phyloP scores from a whole-genome alignment of 1,284 basidiomycete species.

The Leccinum ponderosum region DNA sequence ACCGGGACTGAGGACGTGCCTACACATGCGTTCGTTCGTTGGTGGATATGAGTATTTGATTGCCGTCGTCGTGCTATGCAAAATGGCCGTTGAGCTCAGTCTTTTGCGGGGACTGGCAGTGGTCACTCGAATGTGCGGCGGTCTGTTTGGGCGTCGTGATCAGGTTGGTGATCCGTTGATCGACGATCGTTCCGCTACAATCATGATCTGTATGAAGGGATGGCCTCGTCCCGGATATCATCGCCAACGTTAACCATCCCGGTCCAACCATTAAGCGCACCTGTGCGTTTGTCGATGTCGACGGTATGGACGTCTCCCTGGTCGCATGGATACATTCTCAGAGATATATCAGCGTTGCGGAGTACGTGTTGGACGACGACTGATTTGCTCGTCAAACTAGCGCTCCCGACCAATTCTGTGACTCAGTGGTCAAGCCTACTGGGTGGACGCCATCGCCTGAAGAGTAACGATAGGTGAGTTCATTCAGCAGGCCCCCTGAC shows the following conservation, averaged over 20 bases:
- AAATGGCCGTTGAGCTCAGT: neutral
- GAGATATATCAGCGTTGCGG: neutral
- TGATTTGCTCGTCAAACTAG: neutral
- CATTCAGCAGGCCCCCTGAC: neutral
- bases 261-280: neutral
- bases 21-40: neutral
- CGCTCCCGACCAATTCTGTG: neutral
- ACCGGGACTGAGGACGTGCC: too few species aligned
- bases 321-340: neutral
- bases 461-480: neutral
- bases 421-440: slow-evolving; percentile 1
- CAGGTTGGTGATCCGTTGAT: neutral
- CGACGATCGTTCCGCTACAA: neutral
- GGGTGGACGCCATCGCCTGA: neutral
- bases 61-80: neutral
- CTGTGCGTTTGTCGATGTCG: neutral
- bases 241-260: neutral
- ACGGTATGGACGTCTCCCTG: neutral
- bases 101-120: neutral
- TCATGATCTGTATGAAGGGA: neutral
- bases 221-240: neutral
- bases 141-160: neutral
- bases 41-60: neutral
- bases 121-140: neutral
- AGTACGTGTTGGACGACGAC: neutral